phyloP scores from a whole-genome alignment of 73 alveolate genomes.

The Symbiodinium natans region DNA sequence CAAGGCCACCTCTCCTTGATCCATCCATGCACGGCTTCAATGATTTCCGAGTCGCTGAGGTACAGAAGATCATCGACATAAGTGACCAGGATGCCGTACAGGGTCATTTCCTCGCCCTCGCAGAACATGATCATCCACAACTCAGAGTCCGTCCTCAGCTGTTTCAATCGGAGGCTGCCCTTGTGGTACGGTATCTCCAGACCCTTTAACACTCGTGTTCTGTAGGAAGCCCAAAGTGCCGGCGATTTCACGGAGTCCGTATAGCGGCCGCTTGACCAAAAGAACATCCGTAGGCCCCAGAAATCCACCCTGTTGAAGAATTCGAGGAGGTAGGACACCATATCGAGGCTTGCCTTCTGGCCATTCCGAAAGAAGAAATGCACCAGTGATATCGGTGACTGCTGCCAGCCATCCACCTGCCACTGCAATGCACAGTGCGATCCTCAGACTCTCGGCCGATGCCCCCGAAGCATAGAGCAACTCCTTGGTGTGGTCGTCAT shows the following conservation, averaged over 20 bases:
- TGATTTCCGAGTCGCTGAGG: background rate
- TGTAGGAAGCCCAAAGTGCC: background rate
- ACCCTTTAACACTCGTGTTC: background rate
- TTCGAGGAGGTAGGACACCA: background rate
- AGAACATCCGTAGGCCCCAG: background rate
- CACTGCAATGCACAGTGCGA: background rate
- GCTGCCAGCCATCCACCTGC: background rate
- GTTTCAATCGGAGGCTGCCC: background rate
- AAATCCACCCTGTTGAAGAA: background rate
- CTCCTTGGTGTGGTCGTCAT: no score
- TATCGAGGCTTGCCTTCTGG: background rate
- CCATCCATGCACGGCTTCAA: background rate
- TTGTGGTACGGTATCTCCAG: background rate
- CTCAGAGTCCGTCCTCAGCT: background rate
- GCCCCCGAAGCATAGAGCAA: no score
- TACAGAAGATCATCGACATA: background rate
- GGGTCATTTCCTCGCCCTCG: background rate
- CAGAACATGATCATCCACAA: background rate
- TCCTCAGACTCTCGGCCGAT: background rate
- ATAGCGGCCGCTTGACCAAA: background rate
- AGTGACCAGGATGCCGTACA: background rate
- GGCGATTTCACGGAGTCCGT: background rate
- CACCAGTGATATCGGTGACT: background rate
- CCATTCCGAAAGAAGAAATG: background rate
- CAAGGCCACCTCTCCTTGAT: background rate